phyloP scores from a whole-genome alignment of 768 basidiomycete genomes.

The Pulveroboletus sp. region DNA sequence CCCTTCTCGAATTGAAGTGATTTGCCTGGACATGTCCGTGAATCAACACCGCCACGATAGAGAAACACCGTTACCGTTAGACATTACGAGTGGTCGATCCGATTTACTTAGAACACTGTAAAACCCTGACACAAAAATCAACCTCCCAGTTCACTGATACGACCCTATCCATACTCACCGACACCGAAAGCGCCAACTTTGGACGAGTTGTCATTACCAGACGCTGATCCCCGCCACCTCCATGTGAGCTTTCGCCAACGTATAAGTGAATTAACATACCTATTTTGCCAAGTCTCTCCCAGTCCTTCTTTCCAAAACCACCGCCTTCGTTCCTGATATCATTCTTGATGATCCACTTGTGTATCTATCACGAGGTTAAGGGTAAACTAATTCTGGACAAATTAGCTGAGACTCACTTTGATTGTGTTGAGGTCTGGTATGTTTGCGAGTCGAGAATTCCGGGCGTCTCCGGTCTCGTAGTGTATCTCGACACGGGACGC shows the following conservation, averaged over 20 bases:
- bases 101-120: constrained; percentile 18
- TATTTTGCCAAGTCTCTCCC: constrained; percentile 14
- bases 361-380: constrained; percentile 2
- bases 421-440: not conserved
- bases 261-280: not conserved
- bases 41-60: not conserved
- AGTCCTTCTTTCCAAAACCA: constrained; percentile 1
- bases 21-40: constrained; percentile 2
- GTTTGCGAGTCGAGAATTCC: not conserved
- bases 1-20: constrained; percentile 11
- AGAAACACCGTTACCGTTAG: not conserved
- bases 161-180: not conserved
- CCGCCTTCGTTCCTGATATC: constrained; percentile 3
- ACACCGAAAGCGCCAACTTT: constrained; percentile 19
- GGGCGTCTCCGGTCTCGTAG: constrained; percentile 27
- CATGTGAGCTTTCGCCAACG: not conserved
- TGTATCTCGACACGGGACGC: constrained; percentile 33
- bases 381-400: not conserved
- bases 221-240: not conserved
- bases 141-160: not conserved
- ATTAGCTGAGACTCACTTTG: not conserved
- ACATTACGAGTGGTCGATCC: constrained; percentile 11
- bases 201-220: constrained; percentile 5
- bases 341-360: constrained; percentile 10
- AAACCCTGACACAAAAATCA: constrained; percentile 6